Evolutionary conservation across 192 early-diverging fungal species (phyloP).

Genomic region (Coemansia sp.): DNA sequence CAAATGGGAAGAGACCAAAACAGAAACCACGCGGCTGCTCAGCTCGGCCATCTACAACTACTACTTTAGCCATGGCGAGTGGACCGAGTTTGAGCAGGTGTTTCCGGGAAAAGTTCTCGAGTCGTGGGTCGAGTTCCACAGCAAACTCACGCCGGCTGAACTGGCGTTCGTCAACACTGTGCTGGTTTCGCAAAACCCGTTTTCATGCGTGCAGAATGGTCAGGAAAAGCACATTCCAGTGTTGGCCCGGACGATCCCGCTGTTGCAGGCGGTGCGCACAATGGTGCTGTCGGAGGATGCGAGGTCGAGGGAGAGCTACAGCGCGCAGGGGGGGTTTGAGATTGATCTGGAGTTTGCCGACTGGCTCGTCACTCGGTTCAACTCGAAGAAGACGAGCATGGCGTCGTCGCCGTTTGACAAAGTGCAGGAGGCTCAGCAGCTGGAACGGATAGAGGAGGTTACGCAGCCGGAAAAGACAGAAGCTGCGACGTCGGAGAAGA

Average conservation of each 20-base stretch:
- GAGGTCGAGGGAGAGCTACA: slow-evolving; percentile 45
- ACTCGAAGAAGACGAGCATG: slow-evolving; percentile 24
- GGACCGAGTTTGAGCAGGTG: slow-evolving; percentile 51
- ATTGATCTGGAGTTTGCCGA: slow-evolving; percentile 47
- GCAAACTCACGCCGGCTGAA: slow-evolving; percentile 34
- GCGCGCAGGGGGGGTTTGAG: slow-evolving; percentile 31
- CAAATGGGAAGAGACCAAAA: slow-evolving; percentile 46
- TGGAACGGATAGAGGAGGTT: slow-evolving; percentile 2
- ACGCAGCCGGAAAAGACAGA: background rate
- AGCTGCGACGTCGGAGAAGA: background rate
- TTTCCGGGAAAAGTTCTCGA: slow-evolving; percentile 42
- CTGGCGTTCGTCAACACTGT: slow-evolving; percentile 40
- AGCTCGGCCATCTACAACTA: slow-evolving; percentile 56
- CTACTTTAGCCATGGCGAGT: slow-evolving; percentile 53
- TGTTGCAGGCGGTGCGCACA: slow-evolving; percentile 42
- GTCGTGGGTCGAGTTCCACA: slow-evolving; percentile 45
- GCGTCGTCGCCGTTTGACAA: slow-evolving; percentile 35
- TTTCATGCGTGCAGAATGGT: slow-evolving; percentile 21
- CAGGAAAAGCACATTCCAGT: slow-evolving; percentile 45
- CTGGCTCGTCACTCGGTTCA: slow-evolving; percentile 50
- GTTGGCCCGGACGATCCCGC: slow-evolving; percentile 44
- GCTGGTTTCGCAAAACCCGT: slow-evolving; percentile 52
- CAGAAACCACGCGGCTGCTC: slow-evolving; percentile 46
- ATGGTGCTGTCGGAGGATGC: slow-evolving; percentile 44
- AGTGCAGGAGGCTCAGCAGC: background rate